Evolutionary conservation across 208 protist genomes (phyloP), one percentile per base, ranked within the genome.

Genomic region (Tritrichomonas foetus): DNA sequence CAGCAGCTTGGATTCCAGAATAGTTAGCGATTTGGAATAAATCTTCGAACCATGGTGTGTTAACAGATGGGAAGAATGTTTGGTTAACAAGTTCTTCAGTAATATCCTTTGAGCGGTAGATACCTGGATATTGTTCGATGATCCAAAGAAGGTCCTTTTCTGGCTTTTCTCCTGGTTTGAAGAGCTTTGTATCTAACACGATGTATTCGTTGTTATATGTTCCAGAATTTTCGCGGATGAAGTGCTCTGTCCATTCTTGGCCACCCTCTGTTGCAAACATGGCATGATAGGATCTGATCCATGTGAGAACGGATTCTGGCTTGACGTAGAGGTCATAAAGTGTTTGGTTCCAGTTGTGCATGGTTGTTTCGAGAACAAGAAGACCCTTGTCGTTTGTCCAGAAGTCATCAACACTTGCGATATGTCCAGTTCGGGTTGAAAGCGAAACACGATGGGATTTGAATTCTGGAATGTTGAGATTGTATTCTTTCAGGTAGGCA

Each of bases 131-230:
- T 49, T 89, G 78, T 49, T 89, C 78, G 39, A 89, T 89, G 27
- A 57, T 57, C 78, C 78, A 89, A 14, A 89, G 16, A 9, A 89
- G 30, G 27, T 57, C 78, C 30, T 30, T 30, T 50, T 16, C 13
- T 53, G 78, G 78, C n/a, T 89, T 89, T 20, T 89, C n/a, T 1
- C 47, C 78, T 89, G 41, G 41, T 57, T 16, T 89, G 47, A 89
- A 89, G 14, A 39, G 33, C 11, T 89, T 89, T 5, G 47, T 61
- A 57, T 89, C 78, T 57, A 89, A 47, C 33, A 89, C 78, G 20
- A 89, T 57, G 47, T 89, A 89, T 36, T 89, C 47, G 30, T 89
- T 89, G 16, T 89, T 89, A 47, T 89, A 89, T 25, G 78, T 89
- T 25, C 78, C 78, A 39, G 78, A 89, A n/a, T 89, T 89, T 30